phyloP scores from a whole-genome alignment of 768 basidiomycete species.

The Boletus vermiculosoides region DNA sequence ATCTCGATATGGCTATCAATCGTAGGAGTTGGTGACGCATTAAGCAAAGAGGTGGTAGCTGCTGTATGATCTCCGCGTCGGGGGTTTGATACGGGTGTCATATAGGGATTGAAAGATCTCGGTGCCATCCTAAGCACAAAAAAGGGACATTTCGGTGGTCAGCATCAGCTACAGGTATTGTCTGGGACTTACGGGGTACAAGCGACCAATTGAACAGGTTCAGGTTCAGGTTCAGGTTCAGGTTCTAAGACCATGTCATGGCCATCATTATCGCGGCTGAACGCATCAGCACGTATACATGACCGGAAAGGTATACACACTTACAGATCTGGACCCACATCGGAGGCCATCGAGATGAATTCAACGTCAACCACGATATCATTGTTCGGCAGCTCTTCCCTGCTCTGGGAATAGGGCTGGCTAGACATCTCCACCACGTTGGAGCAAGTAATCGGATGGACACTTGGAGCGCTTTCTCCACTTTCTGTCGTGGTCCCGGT shows the following conservation, averaged over 20 bases:
- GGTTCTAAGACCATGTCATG: neutral
- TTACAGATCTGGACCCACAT: slow-evolving; percentile 9
- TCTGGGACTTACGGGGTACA: slow-evolving; percentile 22
- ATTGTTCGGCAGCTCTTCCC: neutral
- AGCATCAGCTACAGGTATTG: neutral
- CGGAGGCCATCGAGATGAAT: neutral
- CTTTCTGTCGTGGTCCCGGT: neutral
- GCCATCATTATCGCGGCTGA: neutral
- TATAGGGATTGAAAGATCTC: slow-evolving; percentile 23
- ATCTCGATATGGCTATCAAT: neutral
- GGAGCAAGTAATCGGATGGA: neutral
- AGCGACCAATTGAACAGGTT: neutral
- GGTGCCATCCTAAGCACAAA: slow-evolving; percentile 10
- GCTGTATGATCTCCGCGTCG: slow-evolving; percentile 3
- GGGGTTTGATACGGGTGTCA: slow-evolving; percentile 29
- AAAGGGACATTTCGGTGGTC: neutral
- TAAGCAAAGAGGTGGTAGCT: neutral
- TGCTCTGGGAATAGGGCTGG: neutral
- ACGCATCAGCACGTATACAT: neutral
- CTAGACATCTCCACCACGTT: neutral
- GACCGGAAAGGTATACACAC: neutral
- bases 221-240: neutral
- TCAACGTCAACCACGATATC: neutral
- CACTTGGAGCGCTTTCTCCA: neutral
- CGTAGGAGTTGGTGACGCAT: slow-evolving; percentile 8